Percentiles rank a stretch among this genome's conserved stretches.
phyloP scores from a whole-genome alignment of 2,329 filamentous ascomycete genomes.

The Microdochium bolleyi region DNA sequence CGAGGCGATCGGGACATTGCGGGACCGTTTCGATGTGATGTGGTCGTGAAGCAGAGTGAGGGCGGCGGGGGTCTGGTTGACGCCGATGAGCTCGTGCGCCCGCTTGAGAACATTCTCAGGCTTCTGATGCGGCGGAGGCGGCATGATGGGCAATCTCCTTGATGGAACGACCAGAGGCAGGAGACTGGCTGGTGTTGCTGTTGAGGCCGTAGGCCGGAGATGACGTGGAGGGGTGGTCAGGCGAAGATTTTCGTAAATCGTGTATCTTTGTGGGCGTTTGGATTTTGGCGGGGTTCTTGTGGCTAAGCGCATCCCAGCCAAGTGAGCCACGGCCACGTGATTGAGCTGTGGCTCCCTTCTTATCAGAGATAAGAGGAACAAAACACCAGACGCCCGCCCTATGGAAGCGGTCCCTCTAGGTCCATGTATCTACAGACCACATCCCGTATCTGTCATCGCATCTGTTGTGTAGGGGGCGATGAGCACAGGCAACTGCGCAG shows the following conservation, averaged over 20 bases:
- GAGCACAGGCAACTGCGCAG: too few relatives aligned
- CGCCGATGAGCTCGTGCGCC: slow-evolving; percentile 96
- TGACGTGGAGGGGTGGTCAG: not conserved
- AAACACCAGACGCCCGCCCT: too few relatives aligned
- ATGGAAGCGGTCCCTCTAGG: too few relatives aligned
- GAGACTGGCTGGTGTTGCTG: not conserved
- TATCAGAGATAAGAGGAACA: too few relatives aligned
- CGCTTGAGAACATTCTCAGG: slow-evolving; percentile 99
- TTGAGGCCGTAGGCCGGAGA: slow-evolving; percentile 3
- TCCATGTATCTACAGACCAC: too few relatives aligned
- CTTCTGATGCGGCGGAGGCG: slow-evolving; percentile 93
- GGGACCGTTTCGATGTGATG: slow-evolving; percentile 95
- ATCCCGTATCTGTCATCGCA: too few relatives aligned
- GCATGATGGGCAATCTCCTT: slow-evolving; percentile 44
- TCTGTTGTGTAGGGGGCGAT: too few relatives aligned
- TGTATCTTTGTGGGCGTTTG: not conserved
- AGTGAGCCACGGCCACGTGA: not conserved
- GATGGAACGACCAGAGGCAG: slow-evolving; percentile 8
- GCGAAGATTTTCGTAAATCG: not conserved
- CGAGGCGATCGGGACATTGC: slow-evolving; percentile 92
- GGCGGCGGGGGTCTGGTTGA: slow-evolving; percentile 86
- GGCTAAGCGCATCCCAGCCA: not conserved
- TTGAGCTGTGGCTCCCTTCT: too few relatives aligned
- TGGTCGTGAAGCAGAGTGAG: slow-evolving; percentile 96
- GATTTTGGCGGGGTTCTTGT: not conserved